Base-by-base conservation (phyloP, 2,329 filamentous ascomycete genomes). In the Fusarium napiforme region DNA sequence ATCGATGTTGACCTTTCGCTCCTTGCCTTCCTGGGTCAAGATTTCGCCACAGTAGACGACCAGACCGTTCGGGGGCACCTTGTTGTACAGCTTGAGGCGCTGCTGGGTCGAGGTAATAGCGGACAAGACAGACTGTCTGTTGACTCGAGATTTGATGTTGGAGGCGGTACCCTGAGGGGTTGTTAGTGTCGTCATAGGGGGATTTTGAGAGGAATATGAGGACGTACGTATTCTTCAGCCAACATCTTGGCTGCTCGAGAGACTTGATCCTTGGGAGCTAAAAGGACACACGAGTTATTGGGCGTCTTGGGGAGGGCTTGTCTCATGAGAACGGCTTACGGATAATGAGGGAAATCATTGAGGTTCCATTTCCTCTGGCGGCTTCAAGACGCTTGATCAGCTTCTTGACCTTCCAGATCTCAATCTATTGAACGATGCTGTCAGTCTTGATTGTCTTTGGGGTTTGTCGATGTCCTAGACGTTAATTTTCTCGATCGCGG, bases 41-140 rank as follows among this genome's bases (percentile, higher is more conserved):
- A 99, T 98, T 98, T 99, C 96, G 92, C 96, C 96, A 84, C 96
- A 99, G 90, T 99, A 99, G 77, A 99, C 93, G 75, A 99, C 96
- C 76, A 99, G 88, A 69, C 96, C 96, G 85, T 99, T 99, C 56
- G 96, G 94, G 37, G 97, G 96, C 64, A 99, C 96, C 86, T 98
- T 98, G 86, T 95, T 97, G 88, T 99, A 99, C 55, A 99, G 90
- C 90, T 99, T 99, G 76, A 99, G 91, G 83, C 96, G 93, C 87
- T 99, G 96, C 86, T 99, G 97, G 79, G 96, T 99, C 71, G 96
- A 99, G 60, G 96, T 99, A 80, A 99, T 99, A 83, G 96, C 96
- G 42, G 96, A 98, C 78, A 99, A 88, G 78, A 99, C 96, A 59
- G 96, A 99, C 82, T 98, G 93, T 84, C 96, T 92, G 86, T 99